These are phyloP conservation scores for Wickerhamiella slavikovae DNA, from an alignment of 805 yeast species.

Conservation along the genomic window DNA sequence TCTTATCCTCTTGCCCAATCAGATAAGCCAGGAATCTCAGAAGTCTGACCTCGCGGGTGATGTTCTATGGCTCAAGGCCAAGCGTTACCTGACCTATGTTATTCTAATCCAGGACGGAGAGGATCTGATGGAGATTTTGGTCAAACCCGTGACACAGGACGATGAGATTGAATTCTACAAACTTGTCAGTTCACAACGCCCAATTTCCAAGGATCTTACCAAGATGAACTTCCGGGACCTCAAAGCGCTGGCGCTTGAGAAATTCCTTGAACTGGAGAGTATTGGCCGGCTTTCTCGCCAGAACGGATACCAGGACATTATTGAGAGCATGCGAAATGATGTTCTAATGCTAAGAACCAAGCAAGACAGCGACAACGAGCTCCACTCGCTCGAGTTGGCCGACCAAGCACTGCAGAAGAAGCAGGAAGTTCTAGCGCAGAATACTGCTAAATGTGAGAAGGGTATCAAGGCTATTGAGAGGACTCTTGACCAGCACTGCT, in stretches of 20 bases:
- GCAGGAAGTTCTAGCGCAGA: constrained; percentile 26
- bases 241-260: constrained; percentile 55
- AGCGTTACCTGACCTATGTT: constrained; percentile 62
- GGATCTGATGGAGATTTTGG: constrained; percentile 45
- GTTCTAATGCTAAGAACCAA: too few relatives aligned
- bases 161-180: constrained; percentile 31
- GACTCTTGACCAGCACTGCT: constrained; percentile 28
- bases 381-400: constrained; percentile 28
- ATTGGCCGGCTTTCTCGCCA: constrained; percentile 42
- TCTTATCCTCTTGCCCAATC: too few relatives aligned
- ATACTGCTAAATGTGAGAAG: constrained; percentile 25
- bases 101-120: constrained; percentile 59
- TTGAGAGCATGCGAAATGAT: constrained; percentile 71
- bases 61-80: constrained; percentile 50
- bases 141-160: constrained; percentile 40
- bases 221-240: constrained; percentile 41
- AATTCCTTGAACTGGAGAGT: constrained; percentile 54
- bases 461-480: constrained; percentile 24
- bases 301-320: constrained; percentile 54
- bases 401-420: constrained; percentile 26
- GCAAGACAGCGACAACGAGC: constrained; percentile 31
- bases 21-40: too few relatives aligned
- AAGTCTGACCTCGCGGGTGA: too few relatives aligned
- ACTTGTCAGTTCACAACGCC: constrained; percentile 9
- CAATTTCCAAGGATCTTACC: constrained; percentile 12